These are phyloP conservation scores for Hymenoscyphus fraxineus DNA, from an alignment of 2,329 filamentous ascomycete genomes.

Conservation along the genomic window DNA sequence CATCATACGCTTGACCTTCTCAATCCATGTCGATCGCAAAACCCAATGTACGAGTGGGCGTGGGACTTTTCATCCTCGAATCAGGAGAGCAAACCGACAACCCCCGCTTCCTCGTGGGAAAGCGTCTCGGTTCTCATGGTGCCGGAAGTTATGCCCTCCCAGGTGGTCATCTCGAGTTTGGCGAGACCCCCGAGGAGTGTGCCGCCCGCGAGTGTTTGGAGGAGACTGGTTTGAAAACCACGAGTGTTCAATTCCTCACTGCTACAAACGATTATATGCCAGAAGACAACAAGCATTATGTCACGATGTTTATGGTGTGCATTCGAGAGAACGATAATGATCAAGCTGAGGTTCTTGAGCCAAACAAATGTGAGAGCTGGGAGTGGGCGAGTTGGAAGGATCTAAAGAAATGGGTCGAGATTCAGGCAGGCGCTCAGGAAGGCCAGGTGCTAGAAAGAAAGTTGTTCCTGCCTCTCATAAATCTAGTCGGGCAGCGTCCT, in stretches of 20 bases:
- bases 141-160: constrained; percentile 61
- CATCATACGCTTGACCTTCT: background rate
- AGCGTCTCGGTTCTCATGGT: constrained; percentile 19
- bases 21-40: background rate
- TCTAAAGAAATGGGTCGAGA: constrained; percentile 38
- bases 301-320: constrained; percentile 66
- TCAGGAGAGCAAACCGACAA: constrained; percentile 10
- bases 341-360: constrained; percentile 48
- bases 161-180: constrained; percentile 71
- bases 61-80: constrained; percentile 23
- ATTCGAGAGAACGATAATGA: constrained; percentile 44
- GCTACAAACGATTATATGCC: constrained; percentile 66
- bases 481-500: constrained; percentile 41
- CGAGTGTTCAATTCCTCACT: constrained; percentile 49
- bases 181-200: constrained; percentile 59
- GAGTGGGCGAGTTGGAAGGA: constrained; percentile 49
- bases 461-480: constrained; percentile 47
- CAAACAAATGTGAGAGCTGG: constrained; percentile 54
- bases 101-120: constrained; percentile 21
- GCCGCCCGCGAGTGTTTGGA: constrained; percentile 65
- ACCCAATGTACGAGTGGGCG: constrained; percentile 18
- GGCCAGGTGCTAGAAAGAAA: constrained; percentile 31
- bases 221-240: constrained; percentile 63
- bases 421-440: constrained; percentile 21
- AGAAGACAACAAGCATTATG: constrained; percentile 63